Evolutionary conservation across 345 rosid species (phyloP), one percentile per base, ranked within the genome.

Genomic region (Geranium brycei): DNA sequence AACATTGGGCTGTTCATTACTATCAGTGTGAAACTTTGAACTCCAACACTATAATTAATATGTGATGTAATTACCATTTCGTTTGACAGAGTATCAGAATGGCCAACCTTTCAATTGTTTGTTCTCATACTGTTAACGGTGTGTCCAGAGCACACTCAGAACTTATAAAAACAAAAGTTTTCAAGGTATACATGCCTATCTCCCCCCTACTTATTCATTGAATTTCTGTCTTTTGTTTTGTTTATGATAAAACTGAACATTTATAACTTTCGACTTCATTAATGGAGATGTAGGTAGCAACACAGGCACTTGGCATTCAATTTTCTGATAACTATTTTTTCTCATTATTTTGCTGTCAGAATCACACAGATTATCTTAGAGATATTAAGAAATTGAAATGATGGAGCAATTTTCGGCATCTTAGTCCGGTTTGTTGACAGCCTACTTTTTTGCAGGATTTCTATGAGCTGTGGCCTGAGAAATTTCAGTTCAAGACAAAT

Each of bases 401-500:
- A 38, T 38, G 47, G 47, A 10, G 47, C 11, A 5, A 0, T 38
- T 38, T 38, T 38, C 11, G 11, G 8, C 47, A 38, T 38, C 6
- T 10, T 10, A 51, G 13, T 28, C n/a, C 62, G 41, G 35, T 60
- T 51, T 58, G 57, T 62, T 62, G 62, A 70, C 16, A 17, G 30
- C 38, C 19, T 19, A 23, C 17, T 18, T 58, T 31, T 70, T 57
- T 72, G 67, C 77, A 80, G 83, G 83, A 80, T 63, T 80, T 80
- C 72, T 77, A 74, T 72, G 81, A 80, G 60, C 62, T 74, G 58
- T 80, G 83, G 83, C 83, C 83, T 55, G 68, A 80, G 18, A 80
- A 80, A 31, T 80, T 80, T 72, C 73, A 72, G 17, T 77, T 71
- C 74, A 79, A 79, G 64, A 79, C 80, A 53, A 79, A 79, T 71